Evolutionary conservation across 371 early-diverging fungal genomes (phyloP).

Genomic region (Mortierella sp.): DNA sequence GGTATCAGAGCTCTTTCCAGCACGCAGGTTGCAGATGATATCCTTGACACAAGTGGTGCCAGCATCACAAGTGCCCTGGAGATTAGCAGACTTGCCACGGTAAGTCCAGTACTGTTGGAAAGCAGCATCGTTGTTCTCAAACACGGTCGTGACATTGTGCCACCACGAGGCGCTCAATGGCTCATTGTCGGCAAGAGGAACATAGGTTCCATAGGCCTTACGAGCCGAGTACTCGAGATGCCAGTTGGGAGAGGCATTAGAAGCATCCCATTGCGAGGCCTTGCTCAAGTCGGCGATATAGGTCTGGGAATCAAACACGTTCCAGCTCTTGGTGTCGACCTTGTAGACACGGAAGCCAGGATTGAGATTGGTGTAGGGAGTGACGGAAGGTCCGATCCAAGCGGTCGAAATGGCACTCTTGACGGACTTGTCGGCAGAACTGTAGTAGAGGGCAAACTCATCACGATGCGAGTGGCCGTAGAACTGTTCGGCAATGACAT

Average conservation of each 20-base stretch:
- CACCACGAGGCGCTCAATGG: slow-evolving; percentile 65
- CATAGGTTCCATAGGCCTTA: slow-evolving; percentile 54
- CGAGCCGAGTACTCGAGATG: slow-evolving; percentile 67
- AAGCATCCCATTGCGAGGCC: slow-evolving; percentile 51
- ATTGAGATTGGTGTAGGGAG: slow-evolving; percentile 60
- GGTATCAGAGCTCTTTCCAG: slow-evolving; percentile 56
- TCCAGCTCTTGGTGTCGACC: slow-evolving; percentile 64
- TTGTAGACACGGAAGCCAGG: slow-evolving; percentile 66
- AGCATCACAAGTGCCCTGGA: slow-evolving; percentile 24
- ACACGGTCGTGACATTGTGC: slow-evolving; percentile 62
- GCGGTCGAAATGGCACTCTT: slow-evolving; percentile 60
- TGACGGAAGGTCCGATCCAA: slow-evolving; percentile 66
- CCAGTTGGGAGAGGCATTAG: slow-evolving; percentile 56
- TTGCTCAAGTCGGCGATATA: slow-evolving; percentile 63
- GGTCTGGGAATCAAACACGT: slow-evolving; percentile 64
- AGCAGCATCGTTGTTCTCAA: slow-evolving; percentile 54
- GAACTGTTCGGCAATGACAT: slow-evolving; percentile 68
- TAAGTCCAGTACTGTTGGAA: slow-evolving; percentile 59
- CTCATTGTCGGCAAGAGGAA: slow-evolving; percentile 20
- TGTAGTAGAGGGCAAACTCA: slow-evolving; percentile 62
- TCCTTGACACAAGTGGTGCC: slow-evolving; percentile 55
- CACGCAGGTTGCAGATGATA: slow-evolving; percentile 59
- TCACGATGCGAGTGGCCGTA: slow-evolving; percentile 71
- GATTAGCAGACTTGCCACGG: slow-evolving; percentile 57
- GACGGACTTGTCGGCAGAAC: slow-evolving; percentile 48